Evolutionary conservation across 2,329 filamentous ascomycete species (phyloP), one percentile per base, ranked within the genome.

Genomic region (Ceratocystis albifundus): DNA sequence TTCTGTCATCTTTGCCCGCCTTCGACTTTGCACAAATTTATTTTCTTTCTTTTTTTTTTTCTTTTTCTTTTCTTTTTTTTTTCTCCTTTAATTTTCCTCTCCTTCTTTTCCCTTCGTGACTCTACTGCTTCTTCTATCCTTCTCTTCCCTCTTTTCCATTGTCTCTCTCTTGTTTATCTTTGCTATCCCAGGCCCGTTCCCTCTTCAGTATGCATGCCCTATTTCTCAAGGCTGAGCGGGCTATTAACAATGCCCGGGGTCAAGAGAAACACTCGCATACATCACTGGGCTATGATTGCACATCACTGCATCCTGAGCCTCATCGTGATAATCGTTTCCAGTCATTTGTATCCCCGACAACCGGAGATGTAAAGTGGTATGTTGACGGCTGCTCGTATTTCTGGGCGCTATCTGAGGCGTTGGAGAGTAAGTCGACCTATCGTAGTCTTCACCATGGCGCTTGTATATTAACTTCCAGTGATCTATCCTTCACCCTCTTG

Each of bases 321-420:
- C 77, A 80, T 69, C 75, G 74, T 30, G 74, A 76, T 30, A 80
- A 87, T 70, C 80, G 84, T 62, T 86, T 80, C 72, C 77, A 81
- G 68, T 86, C 84, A 68, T 96, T 96, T 77, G 88, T 88, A 0
- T 85, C 88, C 0, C 82, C 86, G 71, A 82, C 88, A 22, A 82
- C 83, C 41, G 87, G 88, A 66, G 87, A 90, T 72, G 85, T 84
- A 69, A 95, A 96, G 79, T 96, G 90, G 89, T 92, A 88, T 75
- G 88, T 94, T 20, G 89, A 94, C 73, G 90, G 88, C 5, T 89
- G 87, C 73, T 84, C 85, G 7, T 94, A 95, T 74, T 91, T 96
- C 78, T 91, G 86, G 80, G 90, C 91, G 15, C 88, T 96, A 0
- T 90, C 87, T 32, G 79, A 87, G 69, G 90, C 91, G 1, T 77